Base-by-base conservation (phyloP, 2,329 filamentous ascomycete genomes). In the Epichloe coenophiala region DNA sequence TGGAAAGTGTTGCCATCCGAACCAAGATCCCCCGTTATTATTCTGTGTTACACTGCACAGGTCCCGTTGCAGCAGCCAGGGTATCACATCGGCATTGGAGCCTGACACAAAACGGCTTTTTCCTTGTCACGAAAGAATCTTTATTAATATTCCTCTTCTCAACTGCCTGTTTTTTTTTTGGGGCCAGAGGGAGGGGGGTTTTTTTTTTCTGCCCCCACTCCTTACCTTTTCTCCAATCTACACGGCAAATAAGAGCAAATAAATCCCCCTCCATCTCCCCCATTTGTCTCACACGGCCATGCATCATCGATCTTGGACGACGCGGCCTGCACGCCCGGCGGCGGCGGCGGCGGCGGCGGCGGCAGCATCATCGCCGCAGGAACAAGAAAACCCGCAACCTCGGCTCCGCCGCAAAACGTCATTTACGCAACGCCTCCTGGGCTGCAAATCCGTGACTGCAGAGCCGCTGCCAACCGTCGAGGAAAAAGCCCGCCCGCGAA, bases 371-470 rank as follows among this genome's bases (percentile, higher is more conserved):
- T 33, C 48, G 38, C 44, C 49, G 13, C 44, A 47, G 17, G 17
- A n/a, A 27, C 12, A 36, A 1, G 21, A 31, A 11, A 37, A 19
- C 3, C 2, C 19, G 2, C 19, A 21, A 3, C 37, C 19, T 15
- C 41, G 33, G 40, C 43, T 50, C 27, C 50, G 52, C 39, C 52
- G 44, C 50, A 50, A 50, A 40, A 4, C 44, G 12, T 54, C 52
- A 6, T 21, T 54, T n/a, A 21, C 52, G 13, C 50, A 52, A 12
- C 45, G 19, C n/a, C 42, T 52, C n/a, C 49, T 27, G 19, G 39
- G 48, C 48, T 31, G 35, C 35, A 50, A 45, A 15, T 33, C n/a
- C 31, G 36, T 9, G 9, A n/a, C 35, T 11, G 36, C 48, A 7
- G 37, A 27, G 9, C 37, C 21, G 12, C 13, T 37, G 27, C 33